A percentile compares a stretch with the other conserved stretches of the same genome.
phyloP scores from a whole-genome alignment of 768 basidiomycete genomes.

The Candolleomyces eurysporus region DNA sequence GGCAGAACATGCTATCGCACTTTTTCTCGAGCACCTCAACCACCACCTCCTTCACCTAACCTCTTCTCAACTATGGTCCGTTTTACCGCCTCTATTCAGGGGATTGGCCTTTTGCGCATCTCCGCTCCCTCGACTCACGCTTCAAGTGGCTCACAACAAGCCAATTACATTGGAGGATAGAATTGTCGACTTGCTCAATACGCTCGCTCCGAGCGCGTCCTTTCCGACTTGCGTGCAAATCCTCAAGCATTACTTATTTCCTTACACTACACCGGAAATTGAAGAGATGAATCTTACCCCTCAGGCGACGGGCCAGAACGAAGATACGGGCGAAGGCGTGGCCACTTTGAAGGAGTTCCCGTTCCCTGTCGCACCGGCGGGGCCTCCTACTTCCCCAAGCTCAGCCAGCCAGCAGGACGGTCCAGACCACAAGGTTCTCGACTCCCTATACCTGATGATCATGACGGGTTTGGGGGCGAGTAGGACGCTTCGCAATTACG shows the following conservation, averaged over 20 bases:
- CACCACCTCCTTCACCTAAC: conserved; percentile 60
- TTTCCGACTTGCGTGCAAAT: conserved; percentile 62
- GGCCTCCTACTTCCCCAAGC: background rate
- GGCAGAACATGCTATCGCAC: conserved; percentile 58
- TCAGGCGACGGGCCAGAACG: background rate
- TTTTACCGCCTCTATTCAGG: conserved; percentile 75
- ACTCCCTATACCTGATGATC: conserved; percentile 28
- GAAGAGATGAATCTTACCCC: conserved; percentile 6
- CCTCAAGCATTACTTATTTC: conserved; percentile 57
- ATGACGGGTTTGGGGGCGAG: conserved; percentile 57
- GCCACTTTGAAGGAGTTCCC: background rate
- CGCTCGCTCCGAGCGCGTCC: conserved; percentile 64
- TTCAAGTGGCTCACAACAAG: conserved; percentile 39
- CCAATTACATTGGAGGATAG: conserved; percentile 47
- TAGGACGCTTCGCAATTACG: conserved; percentile 59
- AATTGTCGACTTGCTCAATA: conserved; percentile 54
- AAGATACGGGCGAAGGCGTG: too few relatives aligned
- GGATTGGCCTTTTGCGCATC: conserved; percentile 62
- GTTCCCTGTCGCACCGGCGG: background rate
- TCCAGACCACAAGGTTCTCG: conserved; percentile 2
- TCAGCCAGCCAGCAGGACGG: background rate
- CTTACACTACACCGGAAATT: conserved; percentile 23
- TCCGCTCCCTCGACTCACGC: conserved; percentile 66
- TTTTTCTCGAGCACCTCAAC: conserved; percentile 65
- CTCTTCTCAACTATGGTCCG: conserved; percentile 47